A percentile compares a stretch with the other conserved stretches of the same genome.
Evolutionary conservation across 306 rosid species (phyloP).

Genomic region (Castanea sativa): DNA sequence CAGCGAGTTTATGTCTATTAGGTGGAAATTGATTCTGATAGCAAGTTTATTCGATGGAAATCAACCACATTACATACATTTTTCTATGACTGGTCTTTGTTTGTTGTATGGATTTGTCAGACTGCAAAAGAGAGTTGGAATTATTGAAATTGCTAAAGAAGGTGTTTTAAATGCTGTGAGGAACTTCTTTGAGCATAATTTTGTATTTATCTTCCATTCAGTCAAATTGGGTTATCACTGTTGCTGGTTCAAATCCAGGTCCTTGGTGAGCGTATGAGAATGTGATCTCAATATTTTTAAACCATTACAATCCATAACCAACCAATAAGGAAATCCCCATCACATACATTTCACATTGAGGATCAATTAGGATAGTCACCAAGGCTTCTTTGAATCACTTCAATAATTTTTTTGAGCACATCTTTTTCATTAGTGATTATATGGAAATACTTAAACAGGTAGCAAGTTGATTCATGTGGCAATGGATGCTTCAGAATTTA

Average conservation of each 20-base stretch:
- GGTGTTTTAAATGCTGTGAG: not conserved
- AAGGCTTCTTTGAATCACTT: not conserved
- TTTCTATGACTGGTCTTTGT: not conserved
- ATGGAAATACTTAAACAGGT: not conserved
- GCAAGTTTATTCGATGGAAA: not conserved
- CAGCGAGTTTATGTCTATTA: not conserved
- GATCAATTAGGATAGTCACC: not conserved
- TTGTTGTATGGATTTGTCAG: not conserved
- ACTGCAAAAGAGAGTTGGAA: not conserved
- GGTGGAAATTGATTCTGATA: not conserved
- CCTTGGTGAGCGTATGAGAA: not conserved
- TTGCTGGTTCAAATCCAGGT: not conserved
- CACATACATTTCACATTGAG: not conserved
- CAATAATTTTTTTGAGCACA: not conserved
- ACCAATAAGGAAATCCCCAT: not conserved
- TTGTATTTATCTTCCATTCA: not conserved
- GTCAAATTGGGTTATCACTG: not conserved
- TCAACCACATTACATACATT: not conserved
- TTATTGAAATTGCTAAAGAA: not conserved
- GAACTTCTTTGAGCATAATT: not conserved
- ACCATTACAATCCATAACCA: not conserved
- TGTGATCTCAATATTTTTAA: not conserved
- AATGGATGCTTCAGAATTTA: constrained; percentile 22
- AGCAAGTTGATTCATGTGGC: not conserved
- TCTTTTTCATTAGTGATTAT: not conserved